Evolutionary conservation across 1,284 basidiomycete genomes (phyloP).

Genomic region (Apiotrichum siamense): DNA sequence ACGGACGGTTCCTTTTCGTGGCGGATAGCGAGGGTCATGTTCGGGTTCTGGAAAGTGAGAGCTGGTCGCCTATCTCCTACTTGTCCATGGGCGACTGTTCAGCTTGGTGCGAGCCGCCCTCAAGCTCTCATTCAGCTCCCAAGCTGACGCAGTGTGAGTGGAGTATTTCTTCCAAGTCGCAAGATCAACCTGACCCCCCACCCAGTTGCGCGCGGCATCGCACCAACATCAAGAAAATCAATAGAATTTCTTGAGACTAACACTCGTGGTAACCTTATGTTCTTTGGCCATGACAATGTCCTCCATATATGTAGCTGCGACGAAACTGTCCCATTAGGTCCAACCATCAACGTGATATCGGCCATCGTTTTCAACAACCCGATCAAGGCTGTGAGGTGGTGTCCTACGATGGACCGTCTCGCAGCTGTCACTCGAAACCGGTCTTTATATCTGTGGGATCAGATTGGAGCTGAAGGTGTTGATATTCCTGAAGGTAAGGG

Average conservation of each 20-base stretch:
- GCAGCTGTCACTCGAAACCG: slow-evolving; percentile 19
- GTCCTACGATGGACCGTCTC: slow-evolving; percentile 16
- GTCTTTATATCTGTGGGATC: slow-evolving; percentile 37
- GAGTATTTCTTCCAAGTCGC: background rate
- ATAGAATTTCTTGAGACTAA: slow-evolving; percentile 66
- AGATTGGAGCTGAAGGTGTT: slow-evolving; percentile 34
- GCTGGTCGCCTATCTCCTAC: slow-evolving; percentile 4
- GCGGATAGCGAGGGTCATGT: slow-evolving; percentile 7
- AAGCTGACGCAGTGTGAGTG: slow-evolving; percentile 4
- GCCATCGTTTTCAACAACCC: slow-evolving; percentile 24
- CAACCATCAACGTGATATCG: slow-evolving; percentile 23
- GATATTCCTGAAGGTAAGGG: slow-evolving; percentile 31
- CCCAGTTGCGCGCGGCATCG: background rate
- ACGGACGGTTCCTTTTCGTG: slow-evolving; percentile 3
- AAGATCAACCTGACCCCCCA: background rate
- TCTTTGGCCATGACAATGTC: slow-evolving; percentile 46
- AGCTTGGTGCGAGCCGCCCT: background rate
- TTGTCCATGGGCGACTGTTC: background rate
- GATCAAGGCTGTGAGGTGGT: slow-evolving; percentile 24
- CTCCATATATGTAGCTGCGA: slow-evolving; percentile 38
- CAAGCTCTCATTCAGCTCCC: too few relatives aligned
- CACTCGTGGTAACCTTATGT: slow-evolving; percentile 61
- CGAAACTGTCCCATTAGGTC: slow-evolving; percentile 10
- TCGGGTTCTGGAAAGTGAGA: slow-evolving; percentile 10
- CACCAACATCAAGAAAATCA: background rate